Evolutionary conservation across 306 rosid species (phyloP).

Genomic region (Fragaria nilgerrensis): DNA sequence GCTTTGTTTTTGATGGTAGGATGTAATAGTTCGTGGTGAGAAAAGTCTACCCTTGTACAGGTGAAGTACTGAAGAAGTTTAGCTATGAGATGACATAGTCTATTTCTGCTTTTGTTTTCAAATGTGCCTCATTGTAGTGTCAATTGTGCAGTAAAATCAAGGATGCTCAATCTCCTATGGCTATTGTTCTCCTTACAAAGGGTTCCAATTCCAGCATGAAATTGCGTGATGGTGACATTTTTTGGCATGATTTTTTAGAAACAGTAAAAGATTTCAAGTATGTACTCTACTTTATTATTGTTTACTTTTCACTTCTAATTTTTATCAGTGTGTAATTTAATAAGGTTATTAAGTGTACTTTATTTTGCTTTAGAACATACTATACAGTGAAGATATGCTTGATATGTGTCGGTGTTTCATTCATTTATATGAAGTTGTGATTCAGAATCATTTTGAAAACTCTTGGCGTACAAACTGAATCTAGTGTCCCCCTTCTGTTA

Average conservation of each 20-base stretch:
- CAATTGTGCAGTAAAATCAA: slow-evolving; percentile 77
- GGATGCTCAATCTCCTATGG: slow-evolving; percentile 78
- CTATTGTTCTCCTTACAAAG: slow-evolving; percentile 62
- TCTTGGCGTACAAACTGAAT: not conserved
- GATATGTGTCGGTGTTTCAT: not conserved
- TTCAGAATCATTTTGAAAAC: not conserved
- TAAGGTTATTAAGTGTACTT: not conserved
- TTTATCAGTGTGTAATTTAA: not conserved
- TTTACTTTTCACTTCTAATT: slow-evolving; percentile 8
- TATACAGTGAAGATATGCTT: not conserved
- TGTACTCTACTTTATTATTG: slow-evolving; percentile 15
- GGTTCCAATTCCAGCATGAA: slow-evolving; percentile 54
- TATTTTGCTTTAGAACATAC: not conserved
- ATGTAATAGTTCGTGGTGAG: slow-evolving; percentile 82
- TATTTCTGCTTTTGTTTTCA: slow-evolving; percentile 14
- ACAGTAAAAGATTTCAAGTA: slow-evolving; percentile 60
- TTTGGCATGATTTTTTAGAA: slow-evolving; percentile 81
- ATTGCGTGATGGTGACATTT: slow-evolving; percentile 68
- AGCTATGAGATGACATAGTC: slow-evolving; percentile 16
- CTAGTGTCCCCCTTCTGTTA: not conserved
- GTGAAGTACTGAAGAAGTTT: slow-evolving; percentile 45
- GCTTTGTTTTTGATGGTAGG: slow-evolving; percentile 41
- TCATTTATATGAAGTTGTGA: not conserved
- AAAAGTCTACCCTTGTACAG: slow-evolving; percentile 82
- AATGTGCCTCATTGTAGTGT: slow-evolving; percentile 31